A percentile compares a stretch with the other conserved stretches of the same genome.
These are phyloP conservation scores for Pseudocercospora musae DNA, from an alignment of 2,329 filamentous ascomycete species.

Conservation along the genomic window DNA sequence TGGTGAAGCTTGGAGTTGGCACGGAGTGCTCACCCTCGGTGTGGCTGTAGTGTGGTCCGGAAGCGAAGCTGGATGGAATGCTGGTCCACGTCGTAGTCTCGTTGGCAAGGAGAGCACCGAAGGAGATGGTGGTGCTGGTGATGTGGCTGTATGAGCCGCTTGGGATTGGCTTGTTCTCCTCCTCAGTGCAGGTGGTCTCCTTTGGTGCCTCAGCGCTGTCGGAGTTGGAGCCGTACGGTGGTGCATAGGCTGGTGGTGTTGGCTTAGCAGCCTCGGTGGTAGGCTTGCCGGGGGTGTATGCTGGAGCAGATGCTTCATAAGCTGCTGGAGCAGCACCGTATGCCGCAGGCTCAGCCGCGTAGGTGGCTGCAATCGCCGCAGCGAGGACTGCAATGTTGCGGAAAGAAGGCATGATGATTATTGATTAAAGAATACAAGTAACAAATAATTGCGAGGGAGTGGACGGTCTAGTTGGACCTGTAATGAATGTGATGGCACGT, in stretches of 20 bases:
- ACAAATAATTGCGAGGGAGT: constrained; percentile 1
- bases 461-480: neutral
- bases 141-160: neutral
- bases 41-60: neutral
- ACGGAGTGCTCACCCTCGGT: neutral
- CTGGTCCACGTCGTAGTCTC: constrained; percentile 1
- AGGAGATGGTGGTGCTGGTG: constrained; percentile 1
- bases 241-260: neutral
- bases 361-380: neutral
- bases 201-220: neutral
- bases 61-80: constrained; percentile 6
- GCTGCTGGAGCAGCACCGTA: constrained; percentile 1
- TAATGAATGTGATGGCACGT: constrained; percentile 7
- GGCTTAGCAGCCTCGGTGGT: neutral
- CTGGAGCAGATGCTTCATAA: neutral
- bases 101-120: constrained; percentile 1
- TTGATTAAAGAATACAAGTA: constrained; percentile 1
- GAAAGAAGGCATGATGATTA: constrained; percentile 10
- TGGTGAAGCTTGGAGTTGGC: neutral
- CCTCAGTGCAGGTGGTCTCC: neutral
- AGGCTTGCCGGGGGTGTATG: neutral
- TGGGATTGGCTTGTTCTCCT: neutral
- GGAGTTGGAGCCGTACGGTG: neutral
- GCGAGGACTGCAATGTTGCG: constrained; percentile 1
- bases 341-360: constrained; percentile 3